Conservation (phyloP, 805 yeast genomes). For the Komagataella populi region DNA sequence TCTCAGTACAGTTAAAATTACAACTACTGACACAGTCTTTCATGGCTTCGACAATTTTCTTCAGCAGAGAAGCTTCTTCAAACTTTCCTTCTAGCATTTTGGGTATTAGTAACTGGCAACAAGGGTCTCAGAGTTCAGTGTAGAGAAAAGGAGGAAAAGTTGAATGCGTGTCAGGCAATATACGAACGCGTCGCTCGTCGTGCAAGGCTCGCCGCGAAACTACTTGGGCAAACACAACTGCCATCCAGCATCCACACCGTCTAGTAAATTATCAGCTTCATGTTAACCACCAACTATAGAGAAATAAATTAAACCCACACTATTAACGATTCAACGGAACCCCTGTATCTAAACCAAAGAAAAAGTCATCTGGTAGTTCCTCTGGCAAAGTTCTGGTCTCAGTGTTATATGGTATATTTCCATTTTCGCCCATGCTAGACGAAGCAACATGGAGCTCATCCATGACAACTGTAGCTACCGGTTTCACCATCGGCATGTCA, state of each 20-base stretch:
- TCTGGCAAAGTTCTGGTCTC: neutral
- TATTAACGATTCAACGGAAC: neutral
- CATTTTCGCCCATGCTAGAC: neutral
- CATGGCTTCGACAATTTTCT: conserved; percentile 87
- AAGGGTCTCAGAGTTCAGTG: neutral
- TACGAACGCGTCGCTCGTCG: neutral
- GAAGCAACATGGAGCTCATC: neutral
- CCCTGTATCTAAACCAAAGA: neutral
- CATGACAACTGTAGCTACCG: neutral
- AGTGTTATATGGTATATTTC: neutral
- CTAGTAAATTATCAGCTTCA: neutral
- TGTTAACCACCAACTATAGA: neutral
- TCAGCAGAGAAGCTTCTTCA: conserved; percentile 81
- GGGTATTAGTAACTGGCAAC: neutral
- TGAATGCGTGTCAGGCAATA: neutral
- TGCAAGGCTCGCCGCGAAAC: neutral
- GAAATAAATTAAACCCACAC: neutral
- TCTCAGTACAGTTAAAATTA: conserved; percentile 93
- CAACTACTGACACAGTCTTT: conserved; percentile 91
- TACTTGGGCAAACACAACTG: no score
- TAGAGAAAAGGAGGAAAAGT: neutral
- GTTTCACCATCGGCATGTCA: neutral
- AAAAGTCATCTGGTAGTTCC: neutral
- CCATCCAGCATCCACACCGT: neutral
- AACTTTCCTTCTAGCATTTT: conserved; percentile 94